phyloP scores from a whole-genome alignment of 202 grass and related monocot species.

The Carex sylvatica region DNA sequence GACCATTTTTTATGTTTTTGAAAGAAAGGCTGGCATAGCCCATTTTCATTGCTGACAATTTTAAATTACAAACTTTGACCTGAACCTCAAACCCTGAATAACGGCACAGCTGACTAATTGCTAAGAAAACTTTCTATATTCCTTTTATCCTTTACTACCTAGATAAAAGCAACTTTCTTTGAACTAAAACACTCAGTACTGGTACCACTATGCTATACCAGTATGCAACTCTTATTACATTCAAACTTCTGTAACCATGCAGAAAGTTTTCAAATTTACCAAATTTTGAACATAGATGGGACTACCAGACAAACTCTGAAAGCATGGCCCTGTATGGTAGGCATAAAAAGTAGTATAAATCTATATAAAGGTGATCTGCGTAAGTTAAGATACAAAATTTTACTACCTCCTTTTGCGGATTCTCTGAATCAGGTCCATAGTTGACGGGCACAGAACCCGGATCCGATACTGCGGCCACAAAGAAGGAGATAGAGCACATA shows the following conservation, averaged over 20 bases:
- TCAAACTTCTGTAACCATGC: no score
- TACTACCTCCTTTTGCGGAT: slow-evolving; percentile 51
- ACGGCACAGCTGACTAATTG: no score
- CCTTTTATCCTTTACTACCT: no score
- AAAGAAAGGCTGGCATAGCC: no score
- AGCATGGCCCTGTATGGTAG: not conserved
- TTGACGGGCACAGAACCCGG: slow-evolving; percentile 53
- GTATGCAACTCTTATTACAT: no score
- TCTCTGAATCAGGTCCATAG: slow-evolving; percentile 60
- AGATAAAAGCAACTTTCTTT: no score
- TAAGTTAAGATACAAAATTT: not conserved
- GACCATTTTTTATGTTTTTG: not conserved
- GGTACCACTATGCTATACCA: no score
- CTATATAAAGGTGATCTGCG: not conserved
- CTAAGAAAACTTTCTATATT: no score
- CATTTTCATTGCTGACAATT: no score
- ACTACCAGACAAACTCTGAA: not conserved
- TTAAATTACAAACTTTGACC: no score
- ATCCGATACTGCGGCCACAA: slow-evolving; percentile 45
- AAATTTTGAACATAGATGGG: not conserved
- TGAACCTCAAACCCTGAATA: no score
- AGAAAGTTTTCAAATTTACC: not conserved
- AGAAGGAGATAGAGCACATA: slow-evolving; percentile 72
- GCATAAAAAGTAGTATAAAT: not conserved
- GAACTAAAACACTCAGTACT: no score